Base-by-base conservation (phyloP, 1,284 basidiomycete species). In the Apiotrichum gracile region DNA sequence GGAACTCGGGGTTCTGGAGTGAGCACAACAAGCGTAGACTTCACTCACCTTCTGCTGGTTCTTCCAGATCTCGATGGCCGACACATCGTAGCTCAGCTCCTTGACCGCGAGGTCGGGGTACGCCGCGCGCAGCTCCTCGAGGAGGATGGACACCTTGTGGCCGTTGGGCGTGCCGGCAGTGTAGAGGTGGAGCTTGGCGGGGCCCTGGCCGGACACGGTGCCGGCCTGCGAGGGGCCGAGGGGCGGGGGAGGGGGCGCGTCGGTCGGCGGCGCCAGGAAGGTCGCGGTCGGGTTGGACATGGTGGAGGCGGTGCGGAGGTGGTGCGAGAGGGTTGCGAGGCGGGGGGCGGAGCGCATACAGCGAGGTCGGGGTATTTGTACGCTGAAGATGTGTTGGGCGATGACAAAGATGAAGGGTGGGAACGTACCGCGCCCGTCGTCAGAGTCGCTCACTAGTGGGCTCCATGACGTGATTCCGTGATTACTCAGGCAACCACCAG, bases 51-150 rank as follows among this genome's bases (percentile, higher is more conserved):
- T 80, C 60, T 81, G 80, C 47, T 74, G 73, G 57, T 78, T 78
- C 40, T 43, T 54, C 47, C 29, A 40, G 39, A 61, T 57, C 21
- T 52, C 48, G 17, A 78, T 75, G 76, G 44, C 34, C n/a, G 47
- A 45, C 45, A 61, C 83, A 77, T 85, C 81, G 70, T 86, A 88
- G 5, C 81, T 76, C 41, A 87, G 67, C 31, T 71, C 76, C 13
- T 29, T 22, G 39, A 51, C 49, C 5, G 57, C 51, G n/a, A 41
- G 35, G 29, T 65, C 58, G 16, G 76, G 74, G 63, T 87, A 84
- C 26, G 78, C 74, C 16, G 77, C 78, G 62, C 82, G 84, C 59
- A 88, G 78, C 66, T 88, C 87, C 65, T 87, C 86, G 38, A 87
- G 80, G 41, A 82, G 71, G 62, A 84, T 76, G 12, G 81, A 79